Base-by-base conservation (phyloP, 306 rosid genomes). In the Phaseolus lunatus region DNA sequence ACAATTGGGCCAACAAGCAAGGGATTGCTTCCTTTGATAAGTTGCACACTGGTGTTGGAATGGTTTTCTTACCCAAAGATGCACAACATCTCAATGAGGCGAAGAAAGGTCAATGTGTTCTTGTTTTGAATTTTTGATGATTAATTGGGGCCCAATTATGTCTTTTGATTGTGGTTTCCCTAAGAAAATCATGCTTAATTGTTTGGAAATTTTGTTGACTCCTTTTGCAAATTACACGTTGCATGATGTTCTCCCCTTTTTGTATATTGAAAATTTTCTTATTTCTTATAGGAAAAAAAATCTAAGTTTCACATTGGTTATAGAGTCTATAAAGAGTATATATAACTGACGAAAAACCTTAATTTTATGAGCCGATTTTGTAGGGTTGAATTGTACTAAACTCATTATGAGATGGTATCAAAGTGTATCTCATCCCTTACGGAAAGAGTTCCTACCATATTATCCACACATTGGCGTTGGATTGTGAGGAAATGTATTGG, bases 31-130 rank as follows among this genome's bases (percentile, higher is more conserved):
- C 91, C 49, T 89, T 95, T 84, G 97, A 95, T 83, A 95, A 90
- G 86, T 80, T 87, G 88, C 97, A 92, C 85, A 88, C 97, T 57
- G 98, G 97, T 70, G 96, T 95, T 79, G 98, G 97, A 81, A 95
- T 95, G 98, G 86, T 95, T 83, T 95, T 95, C 84, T 88, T 95
- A 29, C 98, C 98, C 75, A 77, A 84, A 84, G 91, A 90, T 65
- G 96, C 80, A 44, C 78, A 69, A 64, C 89, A 82, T 57, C 19
- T 54, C 85, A 89, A 90, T 70, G 87, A 90, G 85, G 97, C 93
- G 54, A 90, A 92, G 90, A 86, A 81, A 84, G 98, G 98, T 95
- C 81, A 82, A 29, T 22, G 19, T 75, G 12, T 65, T 85, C 59
- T 70, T 80, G 64, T 54, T 87, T 82, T 82, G 66, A 67, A 83